Conservation (phyloP, 371 early-diverging fungal genomes). For the Zopfochytrium polystomum region DNA sequence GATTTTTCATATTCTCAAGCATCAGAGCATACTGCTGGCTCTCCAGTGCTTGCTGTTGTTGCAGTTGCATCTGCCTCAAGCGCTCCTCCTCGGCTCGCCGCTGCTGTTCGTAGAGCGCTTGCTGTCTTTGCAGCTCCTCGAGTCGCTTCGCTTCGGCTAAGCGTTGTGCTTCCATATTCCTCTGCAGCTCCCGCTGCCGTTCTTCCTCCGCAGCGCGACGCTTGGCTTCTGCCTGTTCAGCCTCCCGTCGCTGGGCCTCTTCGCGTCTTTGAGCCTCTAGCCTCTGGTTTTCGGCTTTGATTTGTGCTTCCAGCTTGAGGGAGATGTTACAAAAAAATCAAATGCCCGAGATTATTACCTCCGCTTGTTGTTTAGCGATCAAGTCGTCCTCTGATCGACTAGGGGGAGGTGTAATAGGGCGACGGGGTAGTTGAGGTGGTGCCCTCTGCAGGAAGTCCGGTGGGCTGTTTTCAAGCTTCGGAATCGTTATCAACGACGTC, state of each 20-base stretch:
- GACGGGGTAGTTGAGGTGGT: conserved; percentile 19
- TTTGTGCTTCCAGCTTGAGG: conserved; percentile 20
- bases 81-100: conserved; percentile 33
- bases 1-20: conserved; percentile 68
- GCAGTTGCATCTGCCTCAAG: conserved; percentile 22
- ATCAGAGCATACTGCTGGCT: conserved; percentile 45
- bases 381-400: conserved; percentile 24
- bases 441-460: conserved; percentile 35
- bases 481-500: conserved; percentile 88
- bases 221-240: conserved; percentile 18
- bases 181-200: conserved; percentile 33
- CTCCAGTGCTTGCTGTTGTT: conserved; percentile 25
- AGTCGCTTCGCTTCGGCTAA: conserved; percentile 58
- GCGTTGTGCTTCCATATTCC: conserved; percentile 43
- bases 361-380: conserved; percentile 28
- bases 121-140: conserved; percentile 63
- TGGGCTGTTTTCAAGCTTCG: conserved; percentile 69
- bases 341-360: conserved; percentile 11
- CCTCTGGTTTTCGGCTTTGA: conserved; percentile 15
- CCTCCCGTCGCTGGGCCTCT: conserved; percentile 2
- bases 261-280: conserved; percentile 25
- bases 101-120: conserved; percentile 70
- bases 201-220: conserved; percentile 6
- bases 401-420: conserved; percentile 22
- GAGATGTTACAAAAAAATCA: conserved; percentile 3